Evolutionary conservation across 2,329 filamentous ascomycete genomes (phyloP).

Genomic region (Arachnopeziza araneosa): DNA sequence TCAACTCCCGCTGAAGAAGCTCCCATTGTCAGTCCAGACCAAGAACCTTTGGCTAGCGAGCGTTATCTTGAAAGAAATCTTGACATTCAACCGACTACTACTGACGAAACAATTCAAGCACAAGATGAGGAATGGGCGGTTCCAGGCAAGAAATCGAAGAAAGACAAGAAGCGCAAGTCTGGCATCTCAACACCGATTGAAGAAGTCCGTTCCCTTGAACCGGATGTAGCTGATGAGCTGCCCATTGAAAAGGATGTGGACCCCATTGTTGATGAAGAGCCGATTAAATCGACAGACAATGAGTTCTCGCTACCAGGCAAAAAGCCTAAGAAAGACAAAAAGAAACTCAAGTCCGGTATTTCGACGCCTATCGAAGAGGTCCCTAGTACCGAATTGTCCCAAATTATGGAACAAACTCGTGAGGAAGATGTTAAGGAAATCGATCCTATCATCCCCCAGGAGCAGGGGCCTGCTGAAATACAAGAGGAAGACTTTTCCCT

Average conservation of each 20-base stretch:
- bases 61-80: neutral
- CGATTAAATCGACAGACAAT: conserved; percentile 3
- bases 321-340: conserved; percentile 16
- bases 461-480: too few species aligned
- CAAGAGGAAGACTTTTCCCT: neutral
- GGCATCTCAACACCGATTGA: too few species aligned
- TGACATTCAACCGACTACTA: neutral
- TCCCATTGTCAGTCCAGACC: neutral
- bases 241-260: too few species aligned
- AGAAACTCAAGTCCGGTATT: conserved; percentile 10
- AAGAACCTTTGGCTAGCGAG: neutral
- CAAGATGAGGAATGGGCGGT: neutral
- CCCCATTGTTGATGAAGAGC: too few species aligned
- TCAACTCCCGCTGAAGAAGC: conserved; percentile 1
- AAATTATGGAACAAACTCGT: too few species aligned
- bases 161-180: too few species aligned
- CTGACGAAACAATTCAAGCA: neutral
- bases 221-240: too few species aligned
- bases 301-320: conserved; percentile 9
- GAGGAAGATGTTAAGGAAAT: too few species aligned
- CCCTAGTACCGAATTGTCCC: too few species aligned
- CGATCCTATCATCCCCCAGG: neutral
- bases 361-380: conserved; percentile 6
- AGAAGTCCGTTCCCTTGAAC: too few species aligned
- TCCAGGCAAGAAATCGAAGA: too few species aligned